Evolutionary conservation across 495 filamentous ascomycete genomes (phyloP).

Genomic region (Xylaria intraflava): DNA sequence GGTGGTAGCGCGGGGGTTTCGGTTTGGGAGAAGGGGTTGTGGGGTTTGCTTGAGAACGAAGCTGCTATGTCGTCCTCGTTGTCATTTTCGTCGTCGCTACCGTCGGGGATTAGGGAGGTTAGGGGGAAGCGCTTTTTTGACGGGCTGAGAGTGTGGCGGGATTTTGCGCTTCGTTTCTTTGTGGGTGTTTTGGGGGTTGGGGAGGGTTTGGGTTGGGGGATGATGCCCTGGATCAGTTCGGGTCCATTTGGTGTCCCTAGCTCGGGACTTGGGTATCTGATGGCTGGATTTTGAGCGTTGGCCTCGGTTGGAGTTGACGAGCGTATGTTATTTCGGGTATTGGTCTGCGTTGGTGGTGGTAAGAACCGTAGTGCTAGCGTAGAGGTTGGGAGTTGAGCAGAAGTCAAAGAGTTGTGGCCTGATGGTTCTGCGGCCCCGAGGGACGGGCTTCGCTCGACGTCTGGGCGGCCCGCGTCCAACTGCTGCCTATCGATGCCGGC

Average conservation of each 20-base stretch:
- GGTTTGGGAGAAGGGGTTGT: neutral
- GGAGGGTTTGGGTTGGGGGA: neutral
- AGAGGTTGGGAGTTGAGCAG: neutral
- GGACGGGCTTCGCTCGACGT: neutral
- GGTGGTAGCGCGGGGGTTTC: conserved; percentile 1
- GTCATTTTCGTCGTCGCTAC: conserved; percentile 19
- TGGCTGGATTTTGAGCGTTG: neutral
- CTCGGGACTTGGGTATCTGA: conserved; percentile 7
- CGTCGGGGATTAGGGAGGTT: conserved; percentile 18
- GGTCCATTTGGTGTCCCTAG: neutral
- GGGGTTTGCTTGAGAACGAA: conserved; percentile 13
- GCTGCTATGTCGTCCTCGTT: conserved; percentile 20
- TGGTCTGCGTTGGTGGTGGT: neutral
- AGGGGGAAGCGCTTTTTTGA: conserved; percentile 15
- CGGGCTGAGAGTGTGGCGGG: neutral
- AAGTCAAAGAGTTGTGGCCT: neutral
- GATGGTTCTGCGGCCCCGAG: neutral
- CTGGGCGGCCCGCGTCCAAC: neutral
- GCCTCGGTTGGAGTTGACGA: neutral
- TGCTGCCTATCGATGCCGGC: neutral
- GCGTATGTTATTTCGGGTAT: neutral
- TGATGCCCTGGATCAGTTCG: neutral
- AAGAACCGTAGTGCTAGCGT: neutral
- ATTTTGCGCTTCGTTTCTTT: conserved; percentile 6
- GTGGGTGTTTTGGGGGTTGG: conserved; percentile 19